Conservation (phyloP, 176 grass and related monocot species). For the Neostapfia colusana region DNA sequence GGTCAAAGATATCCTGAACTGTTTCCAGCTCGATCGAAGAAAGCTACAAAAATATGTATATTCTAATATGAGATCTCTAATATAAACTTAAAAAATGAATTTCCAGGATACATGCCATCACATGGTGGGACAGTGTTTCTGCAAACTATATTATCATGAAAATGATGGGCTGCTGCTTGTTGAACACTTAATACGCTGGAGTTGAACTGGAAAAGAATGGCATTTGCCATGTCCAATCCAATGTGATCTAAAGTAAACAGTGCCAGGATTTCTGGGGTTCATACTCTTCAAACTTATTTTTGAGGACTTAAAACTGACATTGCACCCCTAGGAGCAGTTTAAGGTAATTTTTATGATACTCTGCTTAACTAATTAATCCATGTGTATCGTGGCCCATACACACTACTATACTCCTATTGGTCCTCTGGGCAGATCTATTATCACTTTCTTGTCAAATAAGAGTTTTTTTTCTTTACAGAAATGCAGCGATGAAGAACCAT, state of each 20-base stretch:
- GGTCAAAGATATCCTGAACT: not conserved
- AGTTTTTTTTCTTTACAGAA: not conserved
- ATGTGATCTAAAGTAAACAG: conserved; percentile 3
- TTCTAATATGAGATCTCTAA: too few relatives aligned
- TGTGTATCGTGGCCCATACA: not conserved
- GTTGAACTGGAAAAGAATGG: conserved; percentile 15
- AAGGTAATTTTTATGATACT: too few relatives aligned
- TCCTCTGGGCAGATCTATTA: not conserved
- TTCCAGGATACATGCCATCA: not conserved
- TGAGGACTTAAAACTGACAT: not conserved
- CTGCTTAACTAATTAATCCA: not conserved
- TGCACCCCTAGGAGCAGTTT: not conserved
- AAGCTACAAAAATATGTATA: not conserved
- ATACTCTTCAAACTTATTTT: not conserved
- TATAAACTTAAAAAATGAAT: not conserved
- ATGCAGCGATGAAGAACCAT: not conserved
- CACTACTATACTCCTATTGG: too few relatives aligned
- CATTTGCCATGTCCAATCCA: conserved; percentile 24
- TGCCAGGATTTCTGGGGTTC: not conserved
- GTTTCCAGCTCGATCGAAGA: not conserved
- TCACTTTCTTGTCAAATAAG: not conserved
- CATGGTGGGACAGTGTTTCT: conserved; percentile 1
- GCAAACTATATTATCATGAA: not conserved
- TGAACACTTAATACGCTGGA: not conserved
- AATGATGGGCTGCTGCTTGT: not conserved